Evolutionary conservation across 176 grass and related monocot genomes (phyloP).

Genomic region (Aegilops umbellulata): DNA sequence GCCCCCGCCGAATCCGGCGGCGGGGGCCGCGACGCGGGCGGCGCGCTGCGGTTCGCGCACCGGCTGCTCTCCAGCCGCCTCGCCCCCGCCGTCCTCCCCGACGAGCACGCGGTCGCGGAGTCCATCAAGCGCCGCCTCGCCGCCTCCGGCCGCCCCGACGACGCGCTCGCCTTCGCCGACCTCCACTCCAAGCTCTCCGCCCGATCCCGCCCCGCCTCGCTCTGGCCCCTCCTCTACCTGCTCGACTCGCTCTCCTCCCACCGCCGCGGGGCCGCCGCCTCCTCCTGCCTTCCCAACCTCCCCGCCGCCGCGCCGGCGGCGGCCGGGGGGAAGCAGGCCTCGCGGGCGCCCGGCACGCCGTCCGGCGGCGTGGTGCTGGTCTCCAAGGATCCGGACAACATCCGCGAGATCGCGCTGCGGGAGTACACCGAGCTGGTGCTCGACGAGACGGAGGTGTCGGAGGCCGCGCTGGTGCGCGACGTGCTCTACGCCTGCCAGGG

Average conservation of each 20-base stretch:
- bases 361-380: constrained; percentile 69
- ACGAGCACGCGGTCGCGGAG: constrained; percentile 86
- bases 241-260: constrained; percentile 83
- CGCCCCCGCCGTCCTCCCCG: constrained; percentile 56
- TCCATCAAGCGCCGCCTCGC: constrained; percentile 86
- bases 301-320: constrained; percentile 24
- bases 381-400: constrained; percentile 83
- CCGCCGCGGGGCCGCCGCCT: constrained; percentile 32
- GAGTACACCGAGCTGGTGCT: constrained; percentile 92
- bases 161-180: constrained; percentile 81
- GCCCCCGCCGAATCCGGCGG: constrained; percentile 32
- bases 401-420: constrained; percentile 83
- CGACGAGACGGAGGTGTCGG: constrained; percentile 80
- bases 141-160: constrained; percentile 56
- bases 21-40: constrained; percentile 24
- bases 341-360: constrained; percentile 39
- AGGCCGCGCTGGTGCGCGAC: constrained; percentile 83
- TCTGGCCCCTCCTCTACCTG: constrained; percentile 91
- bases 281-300: constrained; percentile 33
- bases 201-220: constrained; percentile 54
- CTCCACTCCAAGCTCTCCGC: constrained; percentile 89
- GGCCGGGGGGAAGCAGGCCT: not conserved
- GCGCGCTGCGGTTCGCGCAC: constrained; percentile 66
- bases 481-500: constrained; percentile 95
- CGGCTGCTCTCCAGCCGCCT: constrained; percentile 87